Conservation (phyloP, 1,139 yeast genomes). For the Geotrichum siamense region DNA sequence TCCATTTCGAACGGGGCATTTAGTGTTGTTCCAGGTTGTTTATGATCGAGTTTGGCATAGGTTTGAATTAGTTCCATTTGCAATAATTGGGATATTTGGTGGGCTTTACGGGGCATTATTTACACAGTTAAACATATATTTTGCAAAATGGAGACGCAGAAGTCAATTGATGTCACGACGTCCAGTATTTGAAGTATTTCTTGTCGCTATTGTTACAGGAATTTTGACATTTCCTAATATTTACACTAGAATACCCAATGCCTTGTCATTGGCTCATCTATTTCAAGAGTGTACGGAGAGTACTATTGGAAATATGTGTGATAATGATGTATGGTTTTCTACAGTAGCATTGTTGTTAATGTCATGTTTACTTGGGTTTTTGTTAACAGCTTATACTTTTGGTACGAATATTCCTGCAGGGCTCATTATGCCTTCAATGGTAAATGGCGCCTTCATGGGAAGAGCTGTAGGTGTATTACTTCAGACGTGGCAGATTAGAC, state of each 20-base stretch:
- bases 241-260: constrained; percentile 50
- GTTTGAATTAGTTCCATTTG: constrained; percentile 62
- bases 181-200: constrained; percentile 43
- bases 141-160: constrained; percentile 36
- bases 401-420: constrained; percentile 72
- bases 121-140: constrained; percentile 43
- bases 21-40: constrained; percentile 56
- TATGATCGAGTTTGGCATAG: constrained; percentile 69
- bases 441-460: constrained; percentile 65
- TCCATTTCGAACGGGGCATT: constrained; percentile 52
- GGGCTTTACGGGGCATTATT: constrained; percentile 59
- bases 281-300: constrained; percentile 52
- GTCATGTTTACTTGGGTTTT: constrained; percentile 48
- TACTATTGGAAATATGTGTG: constrained; percentile 34
- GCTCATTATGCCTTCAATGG: constrained; percentile 62
- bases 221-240: constrained; percentile 49
- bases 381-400: constrained; percentile 55
- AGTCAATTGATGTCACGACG: constrained; percentile 21
- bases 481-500: constrained; percentile 29
- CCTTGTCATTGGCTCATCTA: constrained; percentile 48
- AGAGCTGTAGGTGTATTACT: constrained; percentile 58
- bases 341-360: constrained; percentile 36
- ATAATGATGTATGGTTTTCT: constrained; percentile 29
- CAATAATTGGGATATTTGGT: constrained; percentile 58
- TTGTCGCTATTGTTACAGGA: constrained; percentile 46